These are phyloP conservation scores for Bondarzewia mesenterica DNA, from an alignment of 1,284 basidiomycete species.

Conservation along the genomic window DNA sequence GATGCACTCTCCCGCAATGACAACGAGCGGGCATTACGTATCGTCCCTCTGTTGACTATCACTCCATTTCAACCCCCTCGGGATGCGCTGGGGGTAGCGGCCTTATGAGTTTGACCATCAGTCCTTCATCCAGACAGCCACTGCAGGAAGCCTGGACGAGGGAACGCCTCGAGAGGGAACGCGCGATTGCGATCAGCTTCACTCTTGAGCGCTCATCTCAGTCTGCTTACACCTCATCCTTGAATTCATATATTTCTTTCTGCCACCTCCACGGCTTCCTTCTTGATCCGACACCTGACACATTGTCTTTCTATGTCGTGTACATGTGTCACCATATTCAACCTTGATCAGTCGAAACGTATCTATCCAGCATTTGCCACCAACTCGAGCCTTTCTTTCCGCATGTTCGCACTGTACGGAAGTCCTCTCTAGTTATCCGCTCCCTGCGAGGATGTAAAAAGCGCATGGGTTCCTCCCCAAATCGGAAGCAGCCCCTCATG, in stretches of 20 bases:
- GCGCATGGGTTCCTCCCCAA: background rate
- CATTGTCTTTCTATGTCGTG: background rate
- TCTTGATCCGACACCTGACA: background rate
- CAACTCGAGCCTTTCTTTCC: background rate
- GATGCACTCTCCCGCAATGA: constrained; percentile 18
- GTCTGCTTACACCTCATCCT: background rate
- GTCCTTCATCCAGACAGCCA: constrained; percentile 18
- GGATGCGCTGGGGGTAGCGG: constrained; percentile 18
- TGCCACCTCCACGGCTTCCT: background rate
- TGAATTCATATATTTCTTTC: constrained; percentile 1
- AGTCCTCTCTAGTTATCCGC: background rate
- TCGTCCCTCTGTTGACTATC: constrained; percentile 15
- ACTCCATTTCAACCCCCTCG: constrained; percentile 17
- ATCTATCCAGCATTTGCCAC: background rate
- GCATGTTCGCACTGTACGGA: background rate
- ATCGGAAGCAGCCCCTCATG: background rate
- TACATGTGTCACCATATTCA: background rate
- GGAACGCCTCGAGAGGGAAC: background rate
- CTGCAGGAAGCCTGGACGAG: background rate
- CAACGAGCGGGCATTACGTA: constrained; percentile 4
- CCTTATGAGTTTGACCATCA: constrained; percentile 17
- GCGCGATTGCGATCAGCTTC: background rate
- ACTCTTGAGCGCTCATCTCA: background rate
- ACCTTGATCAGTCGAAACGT: background rate
- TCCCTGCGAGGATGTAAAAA: background rate